Conservation (phyloP, 2,329 filamentous ascomycete genomes). For the Verticillium dahliae region DNA sequence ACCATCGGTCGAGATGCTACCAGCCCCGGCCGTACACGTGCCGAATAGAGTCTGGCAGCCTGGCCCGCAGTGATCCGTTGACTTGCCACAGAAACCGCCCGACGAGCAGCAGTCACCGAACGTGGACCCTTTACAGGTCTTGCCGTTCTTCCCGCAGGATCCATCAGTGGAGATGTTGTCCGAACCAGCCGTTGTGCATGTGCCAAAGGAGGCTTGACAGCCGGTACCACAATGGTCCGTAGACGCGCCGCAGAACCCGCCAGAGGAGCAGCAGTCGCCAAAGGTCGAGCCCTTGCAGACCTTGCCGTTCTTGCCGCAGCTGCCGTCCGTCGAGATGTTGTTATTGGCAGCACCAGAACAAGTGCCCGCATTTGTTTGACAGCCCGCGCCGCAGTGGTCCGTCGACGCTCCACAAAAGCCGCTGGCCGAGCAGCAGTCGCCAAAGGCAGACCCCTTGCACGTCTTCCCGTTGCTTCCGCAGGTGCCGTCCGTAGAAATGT, state of each 20-base stretch:
- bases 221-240: slow-evolving; percentile 10
- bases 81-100: slow-evolving; percentile 12
- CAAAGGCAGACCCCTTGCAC: slow-evolving; percentile 1
- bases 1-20: not conserved
- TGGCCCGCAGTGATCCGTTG: slow-evolving; percentile 9
- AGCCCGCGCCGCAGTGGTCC: slow-evolving; percentile 12
- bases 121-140: not conserved
- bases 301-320: not conserved
- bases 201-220: slow-evolving; percentile 10
- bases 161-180: not conserved
- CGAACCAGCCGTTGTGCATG: slow-evolving; percentile 1
- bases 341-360: slow-evolving; percentile 1
- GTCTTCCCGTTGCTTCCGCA: slow-evolving; percentile 3
- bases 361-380: slow-evolving; percentile 8
- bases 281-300: not conserved
- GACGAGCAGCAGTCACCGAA: slow-evolving; percentile 10
- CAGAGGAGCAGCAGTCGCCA: slow-evolving; percentile 10
- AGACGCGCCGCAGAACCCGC: slow-evolving; percentile 10
- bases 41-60: slow-evolving; percentile 11
- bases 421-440: slow-evolving; percentile 10
- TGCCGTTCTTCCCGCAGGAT: slow-evolving; percentile 1
- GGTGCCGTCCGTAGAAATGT: not conserved
- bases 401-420: slow-evolving; percentile 10
- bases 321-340: not conserved
- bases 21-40: slow-evolving; percentile 1